A percentile compares a stretch with the other conserved stretches of the same genome.
phyloP scores from a whole-genome alignment of 257 asterid genomes.

The Solanum clarkiae region DNA sequence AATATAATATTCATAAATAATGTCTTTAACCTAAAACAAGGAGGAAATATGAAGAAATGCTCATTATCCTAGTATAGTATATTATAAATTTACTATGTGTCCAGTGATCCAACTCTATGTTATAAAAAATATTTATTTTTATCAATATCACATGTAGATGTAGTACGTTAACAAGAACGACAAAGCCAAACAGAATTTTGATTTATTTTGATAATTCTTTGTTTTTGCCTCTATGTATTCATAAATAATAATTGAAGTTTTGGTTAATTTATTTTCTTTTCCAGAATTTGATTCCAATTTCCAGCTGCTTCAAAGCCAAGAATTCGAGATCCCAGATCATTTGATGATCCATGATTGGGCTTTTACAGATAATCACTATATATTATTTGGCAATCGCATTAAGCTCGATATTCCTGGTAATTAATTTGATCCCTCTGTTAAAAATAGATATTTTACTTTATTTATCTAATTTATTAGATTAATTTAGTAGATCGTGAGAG shows the following conservation, averaged over 20 bases:
- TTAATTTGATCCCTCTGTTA: not conserved
- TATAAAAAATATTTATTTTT: not conserved
- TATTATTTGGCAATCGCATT: constrained; percentile 85
- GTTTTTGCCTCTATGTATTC: not conserved
- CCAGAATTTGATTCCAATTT: constrained; percentile 74
- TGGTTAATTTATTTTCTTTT: not conserved
- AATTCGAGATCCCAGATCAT: constrained; percentile 75
- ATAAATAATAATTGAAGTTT: not conserved
- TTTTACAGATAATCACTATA: constrained; percentile 70
- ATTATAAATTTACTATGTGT: not conserved
- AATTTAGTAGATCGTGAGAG: too few relatives aligned
- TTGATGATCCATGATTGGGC: constrained; percentile 99
- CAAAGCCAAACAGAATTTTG: not conserved
- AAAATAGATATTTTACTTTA: not conserved
- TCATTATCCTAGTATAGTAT: not conserved
- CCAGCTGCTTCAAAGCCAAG: constrained; percentile 57
- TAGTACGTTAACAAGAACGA: not conserved
- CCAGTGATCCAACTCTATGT: not conserved
- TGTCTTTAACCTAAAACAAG: not conserved
- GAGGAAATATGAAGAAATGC: not conserved
- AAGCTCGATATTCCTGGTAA: constrained; percentile 79
- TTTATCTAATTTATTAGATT: not conserved
- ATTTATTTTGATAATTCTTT: not conserved
- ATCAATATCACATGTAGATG: not conserved
- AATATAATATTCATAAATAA: not conserved